A percentile compares a stretch with the other conserved stretches of the same genome.
These are phyloP conservation scores for Sicyos baderoa DNA, from an alignment of 306 rosid genomes.

Conservation along the genomic window DNA sequence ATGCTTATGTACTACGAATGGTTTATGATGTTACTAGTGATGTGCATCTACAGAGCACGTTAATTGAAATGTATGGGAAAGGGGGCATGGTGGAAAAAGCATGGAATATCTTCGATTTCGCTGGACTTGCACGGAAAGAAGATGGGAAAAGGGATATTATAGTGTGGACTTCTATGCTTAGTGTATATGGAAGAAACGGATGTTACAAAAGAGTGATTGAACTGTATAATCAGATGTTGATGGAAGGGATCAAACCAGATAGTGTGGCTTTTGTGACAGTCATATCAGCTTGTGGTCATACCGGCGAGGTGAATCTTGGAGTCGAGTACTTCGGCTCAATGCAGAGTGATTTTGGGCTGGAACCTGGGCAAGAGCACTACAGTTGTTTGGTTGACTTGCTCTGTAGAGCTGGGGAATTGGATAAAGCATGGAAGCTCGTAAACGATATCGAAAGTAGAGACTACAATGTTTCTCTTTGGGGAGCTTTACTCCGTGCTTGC, in stretches of 20 bases:
- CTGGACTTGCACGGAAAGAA: conserved; percentile 34
- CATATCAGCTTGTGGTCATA: conserved; percentile 62
- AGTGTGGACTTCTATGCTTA: conserved; percentile 71
- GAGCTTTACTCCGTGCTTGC: conserved; percentile 62
- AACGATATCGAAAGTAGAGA: conserved; percentile 27
- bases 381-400: conserved; percentile 66
- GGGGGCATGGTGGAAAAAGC: conserved; percentile 59
- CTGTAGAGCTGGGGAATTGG: conserved; percentile 70
- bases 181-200: conserved; percentile 63
- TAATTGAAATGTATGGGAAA: conserved; percentile 75
- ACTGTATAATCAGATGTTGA: conserved; percentile 50
- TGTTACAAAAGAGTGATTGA: conserved; percentile 40
- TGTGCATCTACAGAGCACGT: conserved; percentile 49
- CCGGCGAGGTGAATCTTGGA: conserved; percentile 59
- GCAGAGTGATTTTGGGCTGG: conserved; percentile 44
- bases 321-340: conserved; percentile 61
- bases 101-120: conserved; percentile 41
- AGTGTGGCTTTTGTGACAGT: conserved; percentile 57
- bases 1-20: conserved; percentile 40
- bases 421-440: conserved; percentile 56
- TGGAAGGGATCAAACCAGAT: conserved; percentile 57
- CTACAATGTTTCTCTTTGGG: conserved; percentile 52
- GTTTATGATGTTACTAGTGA: conserved; percentile 36
- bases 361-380: conserved; percentile 64
- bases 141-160: conserved; percentile 49